Evolutionary conservation across 2,329 filamentous ascomycete species (phyloP), one percentile per base, ranked within the genome.

Genomic region (Annulohypoxylon truncatum): DNA sequence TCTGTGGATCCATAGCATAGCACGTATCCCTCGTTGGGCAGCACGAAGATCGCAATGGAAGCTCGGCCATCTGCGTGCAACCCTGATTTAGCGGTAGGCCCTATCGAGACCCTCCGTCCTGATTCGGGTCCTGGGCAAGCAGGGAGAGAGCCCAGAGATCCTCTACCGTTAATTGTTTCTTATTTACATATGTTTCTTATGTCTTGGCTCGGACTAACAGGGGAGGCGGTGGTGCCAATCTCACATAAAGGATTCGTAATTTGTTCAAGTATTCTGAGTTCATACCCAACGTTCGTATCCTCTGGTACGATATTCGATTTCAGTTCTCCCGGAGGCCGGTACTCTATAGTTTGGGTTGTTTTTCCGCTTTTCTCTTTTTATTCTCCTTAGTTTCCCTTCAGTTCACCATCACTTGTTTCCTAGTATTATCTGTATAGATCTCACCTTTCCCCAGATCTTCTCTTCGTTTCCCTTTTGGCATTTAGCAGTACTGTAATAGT

Each of bases 41-140:
- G 38, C 59, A 42, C 54, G 72, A 71, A 71, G 72, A 74, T 74
- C 72, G 40, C 62, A 72, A 74, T 74, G 67, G 64, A 64, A 68
- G 71, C 68, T 67, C 59, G 64, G 65, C 56, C 29, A 24, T 61
- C 22, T 29, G 50, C 47, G 59, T 51, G 33, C 52, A 52, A 48
- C 51, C 61, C 66, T 64, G 55, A 60, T 54, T 68, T 54, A 61
- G 50, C 64, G 20, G 52, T 47, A 7, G 9, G 44, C 53, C 58
- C 60, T 70, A 68, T 69, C 67, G 44, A 40, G 66, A 68, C 67
- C 69, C 67, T 69, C 66, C 33, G 38, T 42, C 66, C 33, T 67
- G 50, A 65, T 59, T 63, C 67, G 58, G 61, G 35, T 50, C 57
- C 54, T 51, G 55, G 58, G 12, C 10, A 35, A 35, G 33, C 33